Evolutionary conservation across 176 grass and related monocot genomes (phyloP), one percentile per base, ranked within the genome.

Genomic region (Eragrostis curvula): DNA sequence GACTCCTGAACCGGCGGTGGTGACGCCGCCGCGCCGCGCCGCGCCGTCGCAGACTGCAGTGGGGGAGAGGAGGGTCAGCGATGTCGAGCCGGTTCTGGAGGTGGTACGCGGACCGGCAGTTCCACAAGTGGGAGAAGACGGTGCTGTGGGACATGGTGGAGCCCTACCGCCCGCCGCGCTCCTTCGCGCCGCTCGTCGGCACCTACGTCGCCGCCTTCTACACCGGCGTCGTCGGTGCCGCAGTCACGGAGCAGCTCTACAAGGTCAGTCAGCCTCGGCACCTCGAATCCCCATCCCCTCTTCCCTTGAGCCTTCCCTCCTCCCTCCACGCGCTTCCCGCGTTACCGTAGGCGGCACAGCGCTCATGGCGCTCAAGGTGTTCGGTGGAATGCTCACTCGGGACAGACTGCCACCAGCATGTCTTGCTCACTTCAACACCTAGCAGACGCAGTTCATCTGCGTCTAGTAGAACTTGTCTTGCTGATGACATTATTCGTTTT

Each of bases 121-220:
- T 98, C 87, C 65, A 98, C 84, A 82, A 64, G 85, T 98, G 92
- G 88, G 96, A 98, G 76, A 98, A 95, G 87, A 98, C 96, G 41
- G 90, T 95, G 73, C 32, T 98, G 53, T 98, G 96, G 96, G 96
- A 93, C 79, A 96, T 98, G 96, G 76, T 98, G 60, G 93, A 98
- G 79, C 96, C 96, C 0, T 96, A 98, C 67, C 76, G 90, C 48
- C 93, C 88, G 66, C 90, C 89, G 21, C 85, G 79, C 41, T 90
- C 96, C 82, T 95, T 98, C 76, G 46, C 69, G 43, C 96, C 93
- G 40, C 90, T 98, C 85, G 69, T 96, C 36, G 69, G 93, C 48
- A 84, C 90, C 61, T 98, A 95, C 83, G 77, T 88, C 42, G 93
- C 93, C 83, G 96, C 96, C 70, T 98, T 98, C 93, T 98, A 98